phyloP scores from a whole-genome alignment of 2,329 filamentous ascomycete genomes.

The Nigrospora osmanthi region DNA sequence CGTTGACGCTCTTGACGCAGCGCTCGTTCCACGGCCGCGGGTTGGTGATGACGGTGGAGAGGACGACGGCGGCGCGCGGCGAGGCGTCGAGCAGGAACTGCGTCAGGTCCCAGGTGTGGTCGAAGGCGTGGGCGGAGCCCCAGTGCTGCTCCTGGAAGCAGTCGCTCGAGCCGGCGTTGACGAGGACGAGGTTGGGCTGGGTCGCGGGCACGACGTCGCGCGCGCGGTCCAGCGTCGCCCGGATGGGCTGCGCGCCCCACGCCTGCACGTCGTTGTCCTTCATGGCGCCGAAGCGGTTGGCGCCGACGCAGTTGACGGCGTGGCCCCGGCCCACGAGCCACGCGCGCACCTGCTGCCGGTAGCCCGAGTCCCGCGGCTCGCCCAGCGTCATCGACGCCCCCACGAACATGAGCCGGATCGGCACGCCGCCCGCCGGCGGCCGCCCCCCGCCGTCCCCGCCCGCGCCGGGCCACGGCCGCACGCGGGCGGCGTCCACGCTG shows the following conservation, averaged over 20 bases:
- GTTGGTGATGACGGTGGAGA: slow-evolving; percentile 19
- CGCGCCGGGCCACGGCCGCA: no score
- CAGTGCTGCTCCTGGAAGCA: slow-evolving; percentile 14
- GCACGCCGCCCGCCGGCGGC: slow-evolving; percentile 11
- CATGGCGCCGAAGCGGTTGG: slow-evolving; percentile 12
- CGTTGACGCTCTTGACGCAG: slow-evolving; percentile 19
- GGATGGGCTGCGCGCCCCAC: slow-evolving; percentile 13
- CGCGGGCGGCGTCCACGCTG: no score
- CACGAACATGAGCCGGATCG: slow-evolving; percentile 16
- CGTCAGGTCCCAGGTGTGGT: slow-evolving; percentile 12
- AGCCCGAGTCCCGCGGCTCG: slow-evolving; percentile 13
- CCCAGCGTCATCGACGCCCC: slow-evolving; percentile 16
- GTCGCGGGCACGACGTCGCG: slow-evolving; percentile 13
- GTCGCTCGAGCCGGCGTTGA: slow-evolving; percentile 18
- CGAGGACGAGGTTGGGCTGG: slow-evolving; percentile 17
- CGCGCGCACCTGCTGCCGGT: slow-evolving; percentile 17
- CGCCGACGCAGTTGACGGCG: slow-evolving; percentile 16
- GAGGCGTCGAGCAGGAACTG: slow-evolving; percentile 8
- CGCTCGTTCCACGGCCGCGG: slow-evolving; percentile 12
- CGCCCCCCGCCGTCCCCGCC: neutral
- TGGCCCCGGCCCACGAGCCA: slow-evolving; percentile 14
- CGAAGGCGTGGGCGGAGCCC: slow-evolving; percentile 9
- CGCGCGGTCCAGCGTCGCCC: slow-evolving; percentile 12
- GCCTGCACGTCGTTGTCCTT: slow-evolving; percentile 19
- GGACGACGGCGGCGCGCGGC: slow-evolving; percentile 13